Evolutionary conservation across 768 basidiomycete species (phyloP), one percentile per base, ranked within the genome.

Genomic region (Pleurotus tuoliensis): DNA sequence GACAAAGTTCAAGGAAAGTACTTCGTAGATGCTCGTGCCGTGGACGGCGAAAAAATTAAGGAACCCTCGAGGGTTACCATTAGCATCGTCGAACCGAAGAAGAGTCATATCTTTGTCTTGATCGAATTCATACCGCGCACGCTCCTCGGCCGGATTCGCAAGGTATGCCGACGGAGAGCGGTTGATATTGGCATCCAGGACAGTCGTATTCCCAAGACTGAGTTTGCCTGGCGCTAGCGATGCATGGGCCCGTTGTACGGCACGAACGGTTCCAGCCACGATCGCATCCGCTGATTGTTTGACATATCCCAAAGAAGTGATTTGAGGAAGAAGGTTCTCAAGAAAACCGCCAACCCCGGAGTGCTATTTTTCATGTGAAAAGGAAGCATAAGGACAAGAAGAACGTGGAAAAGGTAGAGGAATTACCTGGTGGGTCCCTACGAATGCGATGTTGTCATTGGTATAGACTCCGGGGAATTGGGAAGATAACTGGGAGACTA

Each of bases 11-110:
- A 8, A 24, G 41, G 37, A 9, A 56, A 66, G 20, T 60, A 89
- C 90, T 72, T 84, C 77, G 63, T 90, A 91, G n/a, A 90, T 62
- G 60, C 87, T 88, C 13, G 89, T 92, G 1, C 88, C 88, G 67
- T 92, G 90, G 0, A 92, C 89, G 0, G 89, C 74, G 67, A 86
- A 91, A 71, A 87, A 90, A 67, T 82, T 87, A 61, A 90, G 65
- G 63, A 91, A 78, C 2, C 90, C 89, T 53, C 82, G 74, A 16
- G 82, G 76, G 25, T 76, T 77, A 25, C 88, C 88, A 53, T 65
- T 70, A 6, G 60, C 61, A 64, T 88, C 85, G 45, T 86, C 79
- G 59, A 91, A 86, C 47, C 82, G 75, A 55, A 92, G 67, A 15
- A 90, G 73, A 4, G 84, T 82, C 76, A 91, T 72, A 3, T 83